These are phyloP conservation scores for Rugosomyces carneus DNA, from an alignment of 1,284 basidiomycete genomes.

Conservation along the genomic window DNA sequence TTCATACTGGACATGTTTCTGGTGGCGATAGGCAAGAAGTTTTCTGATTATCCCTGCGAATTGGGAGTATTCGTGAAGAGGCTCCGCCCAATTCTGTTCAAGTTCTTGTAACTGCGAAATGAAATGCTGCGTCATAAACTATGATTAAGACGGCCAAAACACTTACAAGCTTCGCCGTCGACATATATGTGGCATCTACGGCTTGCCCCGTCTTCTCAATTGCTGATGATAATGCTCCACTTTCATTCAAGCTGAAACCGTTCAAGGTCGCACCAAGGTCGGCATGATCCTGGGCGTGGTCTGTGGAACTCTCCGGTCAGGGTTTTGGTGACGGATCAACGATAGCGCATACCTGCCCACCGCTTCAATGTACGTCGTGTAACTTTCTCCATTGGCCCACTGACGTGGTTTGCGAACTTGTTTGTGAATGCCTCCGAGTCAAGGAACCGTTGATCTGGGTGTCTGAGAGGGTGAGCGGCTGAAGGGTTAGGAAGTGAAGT, in stretches of 20 bases:
- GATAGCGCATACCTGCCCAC: conserved; percentile 69
- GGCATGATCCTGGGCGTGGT: conserved; percentile 85
- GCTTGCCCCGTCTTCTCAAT: conserved; percentile 95
- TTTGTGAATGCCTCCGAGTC: conserved; percentile 97
- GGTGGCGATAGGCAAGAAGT: conserved; percentile 90
- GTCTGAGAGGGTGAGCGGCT: conserved; percentile 76
- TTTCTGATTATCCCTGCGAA: conserved; percentile 94
- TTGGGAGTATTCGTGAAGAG: conserved; percentile 92
- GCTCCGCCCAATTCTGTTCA: conserved; percentile 92
- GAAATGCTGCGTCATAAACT: neutral
- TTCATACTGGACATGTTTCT: conserved; percentile 98
- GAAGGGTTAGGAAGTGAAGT: conserved; percentile 85
- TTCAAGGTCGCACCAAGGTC: conserved; percentile 96
- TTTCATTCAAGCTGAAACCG: conserved; percentile 90
- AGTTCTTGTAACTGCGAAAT: conserved; percentile 76
- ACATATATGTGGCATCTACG: conserved; percentile 89
- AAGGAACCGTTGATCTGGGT: conserved; percentile 89
- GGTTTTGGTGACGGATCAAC: neutral
- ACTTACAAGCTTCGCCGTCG: conserved; percentile 81
- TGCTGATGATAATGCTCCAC: conserved; percentile 63
- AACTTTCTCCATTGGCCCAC: conserved; percentile 92
- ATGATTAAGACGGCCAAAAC: conserved; percentile 4
- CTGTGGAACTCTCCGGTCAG: conserved; percentile 30
- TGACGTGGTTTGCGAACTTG: conserved; percentile 91
- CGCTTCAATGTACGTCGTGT: conserved; percentile 88